phyloP scores from a whole-genome alignment of 2,329 filamentous ascomycete species.

The Rhynchosporium secalis region DNA sequence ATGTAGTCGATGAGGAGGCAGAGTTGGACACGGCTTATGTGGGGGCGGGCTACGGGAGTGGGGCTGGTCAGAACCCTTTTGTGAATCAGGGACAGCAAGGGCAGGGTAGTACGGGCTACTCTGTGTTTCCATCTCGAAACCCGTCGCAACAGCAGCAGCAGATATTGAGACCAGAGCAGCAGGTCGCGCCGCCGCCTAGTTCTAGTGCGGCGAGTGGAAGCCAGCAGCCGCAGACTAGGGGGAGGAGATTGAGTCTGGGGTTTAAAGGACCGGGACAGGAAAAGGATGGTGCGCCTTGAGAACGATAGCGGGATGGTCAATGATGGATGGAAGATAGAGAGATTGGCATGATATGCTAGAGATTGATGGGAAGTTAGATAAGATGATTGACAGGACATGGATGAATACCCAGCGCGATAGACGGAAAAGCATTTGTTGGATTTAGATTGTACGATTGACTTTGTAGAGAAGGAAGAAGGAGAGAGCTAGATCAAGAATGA shows the following conservation, averaged over 20 bases:
- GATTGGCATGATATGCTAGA: too few species aligned
- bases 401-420: too few species aligned
- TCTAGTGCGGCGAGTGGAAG: background rate
- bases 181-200: background rate
- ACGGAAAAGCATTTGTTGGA: too few species aligned
- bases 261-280: slow-evolving; percentile 5
- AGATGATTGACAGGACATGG: too few species aligned
- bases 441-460: too few species aligned
- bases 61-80: too few species aligned
- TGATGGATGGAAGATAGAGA: too few species aligned
- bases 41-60: background rate
- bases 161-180: background rate
- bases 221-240: slow-evolving; percentile 5
- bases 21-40: slow-evolving; percentile 19
- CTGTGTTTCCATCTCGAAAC: slow-evolving; percentile 14
- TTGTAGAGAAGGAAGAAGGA: too few species aligned
- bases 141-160: background rate
- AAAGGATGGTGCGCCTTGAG: background rate
- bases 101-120: slow-evolving; percentile 14
- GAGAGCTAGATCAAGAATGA: too few species aligned
- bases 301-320: too few species aligned
- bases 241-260: slow-evolving; percentile 20
- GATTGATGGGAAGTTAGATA: too few species aligned
- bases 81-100: background rate
- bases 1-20: slow-evolving; percentile 32